A percentile compares a stretch with the other conserved stretches of the same genome.
These are phyloP conservation scores for Chloranthus sessilifolius DNA, from an alignment of 164 flowering plant genomes.

Conservation along the genomic window DNA sequence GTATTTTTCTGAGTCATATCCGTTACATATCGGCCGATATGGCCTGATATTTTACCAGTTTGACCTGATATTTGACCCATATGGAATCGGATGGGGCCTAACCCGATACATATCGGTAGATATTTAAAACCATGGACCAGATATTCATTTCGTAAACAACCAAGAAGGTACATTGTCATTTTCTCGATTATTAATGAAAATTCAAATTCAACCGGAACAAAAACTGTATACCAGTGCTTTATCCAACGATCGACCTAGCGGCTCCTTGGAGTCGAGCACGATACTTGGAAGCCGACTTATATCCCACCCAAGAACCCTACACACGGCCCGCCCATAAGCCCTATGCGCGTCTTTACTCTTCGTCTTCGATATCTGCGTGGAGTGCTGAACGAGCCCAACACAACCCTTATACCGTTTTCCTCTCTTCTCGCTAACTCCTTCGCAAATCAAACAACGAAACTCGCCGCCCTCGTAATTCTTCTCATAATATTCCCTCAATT, in stretches of 20 bases:
- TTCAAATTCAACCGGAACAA: too few species aligned
- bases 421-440: conserved; percentile 37
- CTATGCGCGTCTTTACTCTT: conserved; percentile 57
- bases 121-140: too few species aligned
- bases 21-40: too few species aligned
- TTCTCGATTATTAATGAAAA: too few species aligned
- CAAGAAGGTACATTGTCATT: too few species aligned
- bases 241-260: conserved; percentile 11
- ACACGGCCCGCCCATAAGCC: conserved; percentile 48
- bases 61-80: too few species aligned
- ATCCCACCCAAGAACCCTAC: conserved; percentile 73
- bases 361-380: conserved; percentile 37
- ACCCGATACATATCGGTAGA: too few species aligned
- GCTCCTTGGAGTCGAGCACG: conserved; percentile 15
- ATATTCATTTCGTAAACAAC: too few species aligned
- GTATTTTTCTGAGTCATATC: too few species aligned
- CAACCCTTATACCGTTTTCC: conserved; percentile 50
- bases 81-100: too few species aligned
- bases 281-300: conserved; percentile 42
- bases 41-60: too few species aligned
- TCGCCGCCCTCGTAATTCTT: conserved; percentile 45
- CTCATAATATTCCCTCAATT: conserved; percentile 46
- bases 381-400: conserved; percentile 60
- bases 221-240: too few species aligned
- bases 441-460: conserved; percentile 66